phyloP scores from a whole-genome alignment of 176 grass and related monocot species.

The Hyparrhenia diplandra region DNA sequence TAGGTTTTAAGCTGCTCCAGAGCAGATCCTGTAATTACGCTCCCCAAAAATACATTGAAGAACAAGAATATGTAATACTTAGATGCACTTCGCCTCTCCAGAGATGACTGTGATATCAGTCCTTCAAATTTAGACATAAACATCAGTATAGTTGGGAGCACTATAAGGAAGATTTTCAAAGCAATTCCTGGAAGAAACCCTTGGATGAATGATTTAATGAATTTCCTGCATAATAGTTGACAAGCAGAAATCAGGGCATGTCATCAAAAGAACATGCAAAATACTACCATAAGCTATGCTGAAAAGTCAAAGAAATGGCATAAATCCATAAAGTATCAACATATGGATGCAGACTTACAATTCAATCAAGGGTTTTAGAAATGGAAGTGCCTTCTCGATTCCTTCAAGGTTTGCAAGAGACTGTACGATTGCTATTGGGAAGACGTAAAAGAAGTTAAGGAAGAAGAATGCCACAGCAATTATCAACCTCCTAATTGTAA shows the following conservation, averaged over 20 bases:
- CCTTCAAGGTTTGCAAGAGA: conserved; percentile 86
- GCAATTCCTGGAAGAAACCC: conserved; percentile 93
- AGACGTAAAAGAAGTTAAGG: conserved; percentile 85
- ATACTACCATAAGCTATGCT: neutral
- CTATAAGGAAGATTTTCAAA: conserved; percentile 92
- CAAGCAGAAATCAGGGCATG: conserved; percentile 27
- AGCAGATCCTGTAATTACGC: conserved; percentile 69
- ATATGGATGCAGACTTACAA: conserved; percentile 44
- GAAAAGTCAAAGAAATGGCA: conserved; percentile 10
- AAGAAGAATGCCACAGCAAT: conserved; percentile 87
- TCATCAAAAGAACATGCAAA: conserved; percentile 9
- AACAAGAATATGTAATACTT: conserved; percentile 96
- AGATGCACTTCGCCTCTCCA: conserved; percentile 78
- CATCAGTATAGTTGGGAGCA: conserved; percentile 97
- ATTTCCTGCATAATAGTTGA: conserved; percentile 35
- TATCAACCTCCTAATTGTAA: conserved; percentile 73
- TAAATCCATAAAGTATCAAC: neutral
- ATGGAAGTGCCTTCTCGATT: conserved; percentile 75
- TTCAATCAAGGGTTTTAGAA: conserved; percentile 80
- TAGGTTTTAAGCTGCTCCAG: conserved; percentile 76
- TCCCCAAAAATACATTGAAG: conserved; percentile 84
- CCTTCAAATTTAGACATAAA: conserved; percentile 97
- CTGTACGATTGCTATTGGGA: conserved; percentile 78
- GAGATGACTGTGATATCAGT: conserved; percentile 56
- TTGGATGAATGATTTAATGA: conserved; percentile 95